phyloP scores from a whole-genome alignment of 306 rosid species.

The Mimosa bimucronata region DNA sequence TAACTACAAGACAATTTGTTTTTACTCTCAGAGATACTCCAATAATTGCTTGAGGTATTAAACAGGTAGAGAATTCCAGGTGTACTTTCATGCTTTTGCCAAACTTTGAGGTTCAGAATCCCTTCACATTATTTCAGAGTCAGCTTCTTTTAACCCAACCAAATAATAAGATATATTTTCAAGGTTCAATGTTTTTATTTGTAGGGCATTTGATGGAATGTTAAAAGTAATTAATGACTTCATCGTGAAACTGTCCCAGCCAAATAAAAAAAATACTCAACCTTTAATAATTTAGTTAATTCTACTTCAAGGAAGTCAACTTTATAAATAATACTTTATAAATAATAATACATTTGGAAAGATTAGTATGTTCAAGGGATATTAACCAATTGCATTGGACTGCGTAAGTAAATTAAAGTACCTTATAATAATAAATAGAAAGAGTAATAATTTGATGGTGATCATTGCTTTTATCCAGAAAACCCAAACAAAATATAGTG shows the following conservation, averaged over 20 bases:
- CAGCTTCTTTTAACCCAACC: neutral
- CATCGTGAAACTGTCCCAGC: neutral
- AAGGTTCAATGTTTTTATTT: neutral
- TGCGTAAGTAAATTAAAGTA: no score
- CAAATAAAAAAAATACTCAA: neutral
- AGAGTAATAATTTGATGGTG: neutral
- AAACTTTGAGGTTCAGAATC: conserved; percentile 15
- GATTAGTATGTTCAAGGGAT: neutral
- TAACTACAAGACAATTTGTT: conserved; percentile 8
- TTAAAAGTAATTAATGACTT: neutral
- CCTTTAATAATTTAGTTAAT: no score
- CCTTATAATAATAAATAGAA: neutral
- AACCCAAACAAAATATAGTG: no score
- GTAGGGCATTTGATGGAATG: neutral
- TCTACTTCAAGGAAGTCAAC: neutral
- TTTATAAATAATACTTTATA: neutral
- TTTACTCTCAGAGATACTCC: neutral
- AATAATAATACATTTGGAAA: neutral
- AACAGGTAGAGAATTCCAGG: neutral
- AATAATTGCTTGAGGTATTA: neutral
- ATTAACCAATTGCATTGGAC: neutral
- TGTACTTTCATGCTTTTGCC: neutral
- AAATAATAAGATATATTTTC: neutral
- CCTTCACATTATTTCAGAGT: conserved; percentile 7
- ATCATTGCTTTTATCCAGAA: neutral